Base-by-base conservation (phyloP, 2,329 filamentous ascomycete species). In the Xylariaceae sp. region DNA sequence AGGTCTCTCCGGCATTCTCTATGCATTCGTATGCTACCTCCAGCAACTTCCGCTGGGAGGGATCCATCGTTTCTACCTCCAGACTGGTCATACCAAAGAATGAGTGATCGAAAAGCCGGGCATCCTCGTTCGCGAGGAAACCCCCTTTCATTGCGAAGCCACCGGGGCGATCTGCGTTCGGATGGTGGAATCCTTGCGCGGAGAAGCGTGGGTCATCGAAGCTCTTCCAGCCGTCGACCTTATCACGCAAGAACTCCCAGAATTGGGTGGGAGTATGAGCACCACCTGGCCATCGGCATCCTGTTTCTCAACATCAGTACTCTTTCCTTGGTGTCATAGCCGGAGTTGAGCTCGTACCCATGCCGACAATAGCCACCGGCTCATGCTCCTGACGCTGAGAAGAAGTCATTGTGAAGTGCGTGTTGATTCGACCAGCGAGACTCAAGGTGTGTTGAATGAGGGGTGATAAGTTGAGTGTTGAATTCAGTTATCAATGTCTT, bases 61-160 rank as follows among this genome's bases (percentile, higher is more conserved):
- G 74, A 54, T 77, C 75, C 66, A 77, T 66, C 1, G 68, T 64
- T 45, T 67, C 67, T 0, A 66, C 67, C 30, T 75, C 73, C 0
- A 62, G 64, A 1, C 66, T 59, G 0, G 67, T 69, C 10, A 76
- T 73, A 0, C 67, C 66, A 56, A 77, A 77, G 62, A 76, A 76
- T 0, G 69, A 60, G 0, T 71, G 72, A 57, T 77, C 75, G 49
- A 75, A 76, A 0, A 62, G 62, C 1, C 66, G 68, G 0, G 69
- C 55, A 47, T 76, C 71, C 13, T 72, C 67, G 0, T 64, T 52
- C 8, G 13, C n/a, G 15, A 61, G 56, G 18, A 53, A 61, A 1
- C 15, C 59, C 4, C 59, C 59, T 11, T 47, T 10, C 30, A 37
- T 61, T 10, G 15, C 9, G 1, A 58, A 7, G 1, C 55, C n/a